Conservation (phyloP, 2,329 filamentous ascomycete genomes). For the Thelonectria rubi region DNA sequence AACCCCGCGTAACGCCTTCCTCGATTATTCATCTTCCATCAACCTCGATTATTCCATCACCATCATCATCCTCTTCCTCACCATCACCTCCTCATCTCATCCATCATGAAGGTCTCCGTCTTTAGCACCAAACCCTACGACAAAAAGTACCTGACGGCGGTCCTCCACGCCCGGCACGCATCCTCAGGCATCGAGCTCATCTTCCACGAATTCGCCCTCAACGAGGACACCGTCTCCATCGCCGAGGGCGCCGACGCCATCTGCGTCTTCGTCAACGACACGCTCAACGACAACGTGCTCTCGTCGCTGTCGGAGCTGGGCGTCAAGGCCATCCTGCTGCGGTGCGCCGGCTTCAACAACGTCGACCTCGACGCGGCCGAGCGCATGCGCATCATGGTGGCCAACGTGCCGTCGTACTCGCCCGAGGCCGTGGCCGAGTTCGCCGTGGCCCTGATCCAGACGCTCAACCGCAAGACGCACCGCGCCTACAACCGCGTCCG, state of each 20-base stretch:
- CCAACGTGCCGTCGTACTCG: slow-evolving; percentile 73
- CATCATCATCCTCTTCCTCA: not conserved
- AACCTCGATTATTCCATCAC: no score
- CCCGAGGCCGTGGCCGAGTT: slow-evolving; percentile 77
- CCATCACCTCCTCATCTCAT: no score
- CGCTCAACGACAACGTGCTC: slow-evolving; percentile 61
- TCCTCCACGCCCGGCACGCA: slow-evolving; percentile 47
- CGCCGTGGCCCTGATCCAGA: slow-evolving; percentile 72
- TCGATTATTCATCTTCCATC: no score
- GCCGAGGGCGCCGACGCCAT: slow-evolving; percentile 64
- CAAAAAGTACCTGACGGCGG: slow-evolving; percentile 60
- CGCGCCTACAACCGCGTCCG: slow-evolving; percentile 74
- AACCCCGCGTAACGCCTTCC: slow-evolving; percentile 32
- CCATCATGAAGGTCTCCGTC: slow-evolving; percentile 65
- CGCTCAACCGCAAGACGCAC: slow-evolving; percentile 73
- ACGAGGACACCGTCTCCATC: slow-evolving; percentile 63
- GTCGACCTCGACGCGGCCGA: slow-evolving; percentile 67
- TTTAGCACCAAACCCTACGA: slow-evolving; percentile 74
- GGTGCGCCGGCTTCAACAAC: slow-evolving; percentile 75
- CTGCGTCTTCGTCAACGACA: slow-evolving; percentile 76
- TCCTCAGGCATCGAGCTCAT: slow-evolving; percentile 56
- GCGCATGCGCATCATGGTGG: slow-evolving; percentile 65
- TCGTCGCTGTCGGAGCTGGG: slow-evolving; percentile 58
- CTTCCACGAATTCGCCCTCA: slow-evolving; percentile 68
- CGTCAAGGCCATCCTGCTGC: slow-evolving; percentile 67